Evolutionary conservation across 768 basidiomycete species (phyloP).

Genomic region (Rhodosporidiobolus sp.): DNA sequence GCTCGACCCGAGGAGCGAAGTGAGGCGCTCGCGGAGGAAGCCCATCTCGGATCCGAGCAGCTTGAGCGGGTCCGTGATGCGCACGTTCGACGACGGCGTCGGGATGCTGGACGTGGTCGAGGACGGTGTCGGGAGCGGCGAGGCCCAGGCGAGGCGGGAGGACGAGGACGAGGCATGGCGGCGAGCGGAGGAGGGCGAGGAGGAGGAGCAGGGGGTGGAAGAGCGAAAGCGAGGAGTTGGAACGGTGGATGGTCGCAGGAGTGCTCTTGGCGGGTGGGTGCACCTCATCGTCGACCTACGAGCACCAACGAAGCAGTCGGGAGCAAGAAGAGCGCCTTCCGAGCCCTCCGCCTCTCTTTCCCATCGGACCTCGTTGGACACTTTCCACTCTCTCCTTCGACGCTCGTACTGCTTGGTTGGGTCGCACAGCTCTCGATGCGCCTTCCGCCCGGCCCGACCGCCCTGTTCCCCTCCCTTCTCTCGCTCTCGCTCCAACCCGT

Average conservation of each 20-base stretch:
- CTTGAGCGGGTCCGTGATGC: conserved; percentile 60
- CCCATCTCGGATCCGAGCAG: conserved; percentile 71
- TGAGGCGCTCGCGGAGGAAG: conserved; percentile 66
- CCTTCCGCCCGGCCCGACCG: too few relatives aligned
- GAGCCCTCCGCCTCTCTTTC: too few relatives aligned
- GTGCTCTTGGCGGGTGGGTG: background rate
- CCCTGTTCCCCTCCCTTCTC: too few relatives aligned
- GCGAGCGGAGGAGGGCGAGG: background rate
- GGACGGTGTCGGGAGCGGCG: conserved; percentile 15
- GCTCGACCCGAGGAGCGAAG: conserved; percentile 76
- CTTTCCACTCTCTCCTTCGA: too few relatives aligned
- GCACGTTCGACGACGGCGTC: conserved; percentile 9
- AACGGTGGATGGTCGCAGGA: background rate
- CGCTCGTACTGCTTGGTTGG: too few relatives aligned
- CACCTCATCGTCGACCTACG: too few relatives aligned
- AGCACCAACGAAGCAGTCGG: too few relatives aligned
- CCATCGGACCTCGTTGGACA: too few relatives aligned
- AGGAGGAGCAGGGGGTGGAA: background rate
- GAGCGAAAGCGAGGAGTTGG: background rate
- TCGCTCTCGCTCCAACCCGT: too few relatives aligned
- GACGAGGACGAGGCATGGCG: conserved; percentile 23
- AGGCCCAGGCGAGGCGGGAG: conserved; percentile 11
- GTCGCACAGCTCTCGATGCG: too few relatives aligned
- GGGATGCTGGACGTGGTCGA: conserved; percentile 16
- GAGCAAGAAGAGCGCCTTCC: too few relatives aligned